These are phyloP conservation scores for Yamadazyma philogaea DNA, from an alignment of 805 yeast genomes.

Conservation along the genomic window DNA sequence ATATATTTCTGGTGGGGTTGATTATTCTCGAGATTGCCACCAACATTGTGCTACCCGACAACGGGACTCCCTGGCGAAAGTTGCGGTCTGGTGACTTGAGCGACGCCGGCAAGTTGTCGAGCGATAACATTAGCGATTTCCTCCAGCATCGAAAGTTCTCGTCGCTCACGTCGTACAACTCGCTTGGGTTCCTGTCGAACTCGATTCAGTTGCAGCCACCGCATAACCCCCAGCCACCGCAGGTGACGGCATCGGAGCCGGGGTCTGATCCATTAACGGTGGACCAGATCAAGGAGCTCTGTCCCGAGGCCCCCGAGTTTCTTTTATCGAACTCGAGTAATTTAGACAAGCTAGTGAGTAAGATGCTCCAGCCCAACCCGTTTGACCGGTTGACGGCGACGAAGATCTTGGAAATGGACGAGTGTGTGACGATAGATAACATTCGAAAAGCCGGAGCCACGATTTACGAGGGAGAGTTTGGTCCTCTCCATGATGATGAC, in stretches of 20 bases:
- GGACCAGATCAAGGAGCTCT: conserved; percentile 27
- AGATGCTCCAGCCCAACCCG: conserved; percentile 89
- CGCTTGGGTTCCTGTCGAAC: conserved; percentile 12
- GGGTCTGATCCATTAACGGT: conserved; percentile 11
- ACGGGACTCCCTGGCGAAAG: conserved; percentile 96
- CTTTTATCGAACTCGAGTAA: conserved; percentile 53
- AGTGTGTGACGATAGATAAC: conserved; percentile 72
- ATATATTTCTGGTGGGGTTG: conserved; percentile 89
- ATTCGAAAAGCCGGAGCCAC: conserved; percentile 90
- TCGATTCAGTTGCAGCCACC: conserved; percentile 11
- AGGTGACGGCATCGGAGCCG: neutral
- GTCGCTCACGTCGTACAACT: conserved; percentile 31
- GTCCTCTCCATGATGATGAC: conserved; percentile 48
- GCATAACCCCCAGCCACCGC: conserved; percentile 8
- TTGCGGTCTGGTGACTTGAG: conserved; percentile 90
- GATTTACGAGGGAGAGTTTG: conserved; percentile 93
- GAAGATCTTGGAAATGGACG: conserved; percentile 65
- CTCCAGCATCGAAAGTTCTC: conserved; percentile 36
- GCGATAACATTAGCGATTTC: conserved; percentile 44
- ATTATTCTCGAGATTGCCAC: conserved; percentile 95
- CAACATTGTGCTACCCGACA: conserved; percentile 89
- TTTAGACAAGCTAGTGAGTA: conserved; percentile 74
- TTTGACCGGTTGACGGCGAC: conserved; percentile 75
- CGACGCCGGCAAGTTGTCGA: conserved; percentile 84
- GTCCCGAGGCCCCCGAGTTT: conserved; percentile 93